Evolutionary conservation across 306 rosid genomes (phyloP).

Genomic region (Ammopiptanthus mongolicus): DNA sequence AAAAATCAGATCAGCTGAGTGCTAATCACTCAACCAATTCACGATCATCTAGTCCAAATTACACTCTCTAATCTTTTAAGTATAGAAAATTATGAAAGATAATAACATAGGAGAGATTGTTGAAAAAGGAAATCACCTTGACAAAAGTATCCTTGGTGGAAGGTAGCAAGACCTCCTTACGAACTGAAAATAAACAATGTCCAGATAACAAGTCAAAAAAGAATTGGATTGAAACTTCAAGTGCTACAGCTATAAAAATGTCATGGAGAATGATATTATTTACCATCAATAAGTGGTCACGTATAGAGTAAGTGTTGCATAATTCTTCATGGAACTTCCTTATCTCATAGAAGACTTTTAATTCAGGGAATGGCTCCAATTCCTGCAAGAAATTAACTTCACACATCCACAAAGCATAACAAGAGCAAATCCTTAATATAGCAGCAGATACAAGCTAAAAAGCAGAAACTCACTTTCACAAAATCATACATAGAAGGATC

Average conservation of each 20-base stretch:
- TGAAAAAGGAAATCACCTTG: slow-evolving; percentile 47
- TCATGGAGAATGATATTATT: background rate
- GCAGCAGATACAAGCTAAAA: slow-evolving; percentile 1
- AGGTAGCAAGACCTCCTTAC: slow-evolving; percentile 64
- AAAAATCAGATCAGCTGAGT: no score
- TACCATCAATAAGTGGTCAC: slow-evolving; percentile 73
- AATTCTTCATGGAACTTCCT: slow-evolving; percentile 68
- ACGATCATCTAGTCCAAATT: no score
- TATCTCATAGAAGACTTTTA: slow-evolving; percentile 55
- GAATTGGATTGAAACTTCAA: background rate
- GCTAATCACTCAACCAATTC: no score
- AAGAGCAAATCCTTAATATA: slow-evolving; percentile 13
- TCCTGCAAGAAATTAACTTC: slow-evolving; percentile 46
- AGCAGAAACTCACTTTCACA: slow-evolving; percentile 55
- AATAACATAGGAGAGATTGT: background rate
- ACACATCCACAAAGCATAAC: slow-evolving; percentile 12
- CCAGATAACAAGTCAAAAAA: slow-evolving; percentile 1
- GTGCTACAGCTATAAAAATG: background rate
- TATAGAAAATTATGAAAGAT: background rate
- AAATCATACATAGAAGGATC: slow-evolving; percentile 75
- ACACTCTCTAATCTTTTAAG: no score
- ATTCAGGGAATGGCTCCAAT: slow-evolving; percentile 80
- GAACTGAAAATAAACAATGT: slow-evolving; percentile 49
- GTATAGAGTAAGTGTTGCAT: slow-evolving; percentile 62
- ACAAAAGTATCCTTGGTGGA: slow-evolving; percentile 74